A percentile compares a stretch with the other conserved stretches of the same genome.
Evolutionary conservation across 169 alveolate genomes (phyloP).

Genomic region (Babesia ovis): DNA sequence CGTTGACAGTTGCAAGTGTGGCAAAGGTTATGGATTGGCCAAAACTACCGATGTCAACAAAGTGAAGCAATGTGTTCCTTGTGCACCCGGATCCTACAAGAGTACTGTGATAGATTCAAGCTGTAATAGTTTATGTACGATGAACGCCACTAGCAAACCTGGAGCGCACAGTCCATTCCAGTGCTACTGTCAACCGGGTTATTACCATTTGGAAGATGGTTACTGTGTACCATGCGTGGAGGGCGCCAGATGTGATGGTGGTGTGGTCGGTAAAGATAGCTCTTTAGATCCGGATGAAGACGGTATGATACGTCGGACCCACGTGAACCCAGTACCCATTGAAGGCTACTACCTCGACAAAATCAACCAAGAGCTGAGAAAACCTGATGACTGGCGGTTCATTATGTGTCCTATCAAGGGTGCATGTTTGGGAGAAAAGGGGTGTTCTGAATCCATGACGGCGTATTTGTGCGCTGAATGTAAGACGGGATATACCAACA

Average conservation of each 20-base stretch:
- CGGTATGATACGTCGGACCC: slow-evolving; percentile 67
- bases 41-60: slow-evolving; percentile 12
- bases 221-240: slow-evolving; percentile 79
- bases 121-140: slow-evolving; percentile 79
- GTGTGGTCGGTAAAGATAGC: slow-evolving; percentile 51
- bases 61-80: slow-evolving; percentile 73
- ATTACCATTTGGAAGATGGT: slow-evolving; percentile 74
- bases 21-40: slow-evolving; percentile 76
- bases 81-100: slow-evolving; percentile 82
- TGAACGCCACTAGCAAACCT: slow-evolving; percentile 74
- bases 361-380: slow-evolving; percentile 59
- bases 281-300: slow-evolving; percentile 12
- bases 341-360: slow-evolving; percentile 79
- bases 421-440: slow-evolving; percentile 77
- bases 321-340: slow-evolving; percentile 78
- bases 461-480: slow-evolving; percentile 83
- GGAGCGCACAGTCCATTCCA: slow-evolving; percentile 80
- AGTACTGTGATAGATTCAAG: slow-evolving; percentile 78
- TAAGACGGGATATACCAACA: slow-evolving; percentile 79
- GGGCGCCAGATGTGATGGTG: slow-evolving; percentile 84
- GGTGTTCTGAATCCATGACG: slow-evolving; percentile 78
- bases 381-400: slow-evolving; percentile 82
- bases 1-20: slow-evolving; percentile 80
- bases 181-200: slow-evolving; percentile 81
- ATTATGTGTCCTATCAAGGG: slow-evolving; percentile 80